These are phyloP conservation scores for Ophiostoma himal-ulmi DNA, from an alignment of 2,329 filamentous ascomycete genomes.

Conservation along the genomic window DNA sequence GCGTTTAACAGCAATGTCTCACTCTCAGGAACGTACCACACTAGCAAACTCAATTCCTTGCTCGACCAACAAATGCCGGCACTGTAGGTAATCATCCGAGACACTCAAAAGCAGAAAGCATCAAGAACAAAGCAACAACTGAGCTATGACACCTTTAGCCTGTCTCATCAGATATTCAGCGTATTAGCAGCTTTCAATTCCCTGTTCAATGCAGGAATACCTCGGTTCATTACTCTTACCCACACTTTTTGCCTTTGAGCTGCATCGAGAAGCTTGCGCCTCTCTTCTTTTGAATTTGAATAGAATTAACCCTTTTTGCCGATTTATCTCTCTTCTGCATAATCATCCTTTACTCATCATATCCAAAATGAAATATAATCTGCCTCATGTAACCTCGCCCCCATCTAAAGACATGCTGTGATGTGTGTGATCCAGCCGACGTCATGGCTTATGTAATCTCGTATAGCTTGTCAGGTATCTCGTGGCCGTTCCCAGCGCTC, in stretches of 20 bases:
- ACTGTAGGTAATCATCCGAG: not conserved
- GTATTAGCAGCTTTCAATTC: not conserved
- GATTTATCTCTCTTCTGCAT: not conserved
- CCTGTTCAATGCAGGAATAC: not conserved
- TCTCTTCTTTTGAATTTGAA: not conserved
- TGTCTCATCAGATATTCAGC: not conserved
- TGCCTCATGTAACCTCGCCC: not conserved
- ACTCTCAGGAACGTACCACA: not conserved
- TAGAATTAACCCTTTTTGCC: not conserved
- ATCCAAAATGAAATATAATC: not conserved
- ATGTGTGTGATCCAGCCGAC: not conserved
- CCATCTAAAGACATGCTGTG: not conserved
- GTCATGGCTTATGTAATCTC: not conserved
- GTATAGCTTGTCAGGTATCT: not conserved
- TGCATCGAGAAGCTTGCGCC: not conserved
- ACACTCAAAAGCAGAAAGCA: not conserved
- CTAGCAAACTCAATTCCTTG: not conserved
- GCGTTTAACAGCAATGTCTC: not conserved
- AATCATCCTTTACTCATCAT: not conserved
- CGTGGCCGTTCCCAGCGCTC: slow-evolving; percentile 8
- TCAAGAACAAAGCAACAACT: not conserved
- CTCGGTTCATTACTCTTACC: not conserved
- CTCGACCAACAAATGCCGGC: not conserved
- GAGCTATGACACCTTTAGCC: not conserved
- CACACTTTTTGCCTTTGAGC: not conserved